These are phyloP conservation scores for Tuber microsphaerosporum DNA, from an alignment of 495 filamentous ascomycete genomes.

Conservation along the genomic window DNA sequence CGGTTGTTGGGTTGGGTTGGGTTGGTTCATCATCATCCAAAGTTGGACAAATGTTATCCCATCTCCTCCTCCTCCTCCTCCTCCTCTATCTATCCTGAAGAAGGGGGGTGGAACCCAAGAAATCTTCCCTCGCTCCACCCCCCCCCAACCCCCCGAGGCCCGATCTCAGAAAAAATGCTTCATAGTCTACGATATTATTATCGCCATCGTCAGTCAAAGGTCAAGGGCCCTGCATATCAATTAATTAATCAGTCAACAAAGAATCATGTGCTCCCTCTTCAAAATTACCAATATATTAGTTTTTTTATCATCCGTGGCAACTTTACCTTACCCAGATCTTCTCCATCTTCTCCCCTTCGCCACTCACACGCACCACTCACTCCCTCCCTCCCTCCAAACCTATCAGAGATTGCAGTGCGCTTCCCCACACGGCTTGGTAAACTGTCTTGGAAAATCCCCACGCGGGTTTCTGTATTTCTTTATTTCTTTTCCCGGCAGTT, in stretches of 20 bases:
- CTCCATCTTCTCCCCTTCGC: neutral
- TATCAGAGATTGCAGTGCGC: neutral
- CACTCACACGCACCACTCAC: neutral
- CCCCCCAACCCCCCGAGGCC: neutral
- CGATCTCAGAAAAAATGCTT: neutral
- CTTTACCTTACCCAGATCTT: neutral
- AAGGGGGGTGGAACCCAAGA: neutral
- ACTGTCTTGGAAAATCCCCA: slow-evolving; percentile 2
- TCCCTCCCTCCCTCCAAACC: neutral
- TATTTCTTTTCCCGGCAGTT: neutral
- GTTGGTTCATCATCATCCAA: neutral
- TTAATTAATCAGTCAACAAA: neutral
- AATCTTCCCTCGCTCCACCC: neutral
- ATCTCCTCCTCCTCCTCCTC: neutral
- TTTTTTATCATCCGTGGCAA: neutral
- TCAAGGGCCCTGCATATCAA: neutral
- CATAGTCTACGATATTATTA: neutral
- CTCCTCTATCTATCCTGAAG: neutral
- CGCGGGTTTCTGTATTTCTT: neutral
- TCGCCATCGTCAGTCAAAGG: neutral
- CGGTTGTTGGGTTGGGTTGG: neutral
- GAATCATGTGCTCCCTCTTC: neutral
- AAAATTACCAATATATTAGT: neutral
- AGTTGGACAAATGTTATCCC: neutral
- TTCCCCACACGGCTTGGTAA: slow-evolving; percentile 3